phyloP scores from a whole-genome alignment of 2,329 filamentous ascomycete species.

The Trichoderma polysporum region DNA sequence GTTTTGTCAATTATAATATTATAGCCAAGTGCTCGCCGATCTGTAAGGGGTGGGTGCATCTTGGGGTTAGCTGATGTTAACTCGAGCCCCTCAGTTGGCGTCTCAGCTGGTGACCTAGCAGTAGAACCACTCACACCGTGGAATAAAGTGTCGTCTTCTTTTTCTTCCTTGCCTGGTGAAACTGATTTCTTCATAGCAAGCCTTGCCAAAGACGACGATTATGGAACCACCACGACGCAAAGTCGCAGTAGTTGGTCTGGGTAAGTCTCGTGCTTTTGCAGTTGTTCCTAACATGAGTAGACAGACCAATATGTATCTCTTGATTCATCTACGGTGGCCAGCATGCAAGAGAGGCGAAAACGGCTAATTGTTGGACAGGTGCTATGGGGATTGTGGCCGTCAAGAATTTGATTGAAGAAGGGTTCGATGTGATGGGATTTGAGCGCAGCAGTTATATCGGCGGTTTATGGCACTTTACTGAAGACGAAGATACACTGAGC shows the following conservation, averaged over 20 bases:
- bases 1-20: neutral
- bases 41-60: neutral
- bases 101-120: neutral
- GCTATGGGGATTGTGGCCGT: constrained; percentile 40
- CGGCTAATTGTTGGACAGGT: constrained; percentile 27
- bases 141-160: neutral
- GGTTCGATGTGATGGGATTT: constrained; percentile 45
- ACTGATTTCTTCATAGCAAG: neutral
- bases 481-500: constrained; percentile 35
- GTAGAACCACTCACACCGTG: neutral
- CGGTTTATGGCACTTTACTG: constrained; percentile 44
- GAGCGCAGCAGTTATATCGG: constrained; percentile 43
- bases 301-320: too few species aligned
- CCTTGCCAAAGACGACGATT: neutral
- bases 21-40: neutral
- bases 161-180: neutral
- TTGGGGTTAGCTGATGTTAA: neutral
- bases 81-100: neutral
- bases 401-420: constrained; percentile 46
- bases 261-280: constrained; percentile 22
- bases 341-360: neutral
- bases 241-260: constrained; percentile 32
- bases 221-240: neutral
- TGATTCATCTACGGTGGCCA: neutral
- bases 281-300: neutral